Evolutionary conservation across 176 grass and related monocot genomes (phyloP).

Genomic region (Lolium multiflorum): DNA sequence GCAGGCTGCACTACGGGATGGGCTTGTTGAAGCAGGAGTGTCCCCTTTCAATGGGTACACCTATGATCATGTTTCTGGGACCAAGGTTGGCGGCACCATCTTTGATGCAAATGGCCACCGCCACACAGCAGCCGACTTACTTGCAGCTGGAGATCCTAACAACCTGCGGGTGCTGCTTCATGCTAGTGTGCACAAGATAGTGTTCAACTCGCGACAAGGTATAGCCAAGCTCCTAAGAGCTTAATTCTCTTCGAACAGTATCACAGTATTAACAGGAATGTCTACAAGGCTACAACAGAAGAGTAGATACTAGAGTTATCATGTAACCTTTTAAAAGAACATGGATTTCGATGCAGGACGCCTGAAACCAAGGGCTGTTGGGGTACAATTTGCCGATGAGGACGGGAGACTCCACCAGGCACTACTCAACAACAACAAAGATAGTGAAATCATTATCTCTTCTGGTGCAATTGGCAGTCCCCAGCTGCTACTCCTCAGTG

Average conservation of each 20-base stretch:
- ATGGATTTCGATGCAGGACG: conserved; percentile 39
- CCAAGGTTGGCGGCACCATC: conserved; percentile 86
- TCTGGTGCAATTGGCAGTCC: conserved; percentile 76
- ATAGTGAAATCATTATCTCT: conserved; percentile 72
- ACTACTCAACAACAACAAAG: conserved; percentile 41
- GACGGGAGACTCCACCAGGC: conserved; percentile 62
- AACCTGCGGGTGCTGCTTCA: conserved; percentile 78
- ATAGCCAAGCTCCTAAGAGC: conserved; percentile 16
- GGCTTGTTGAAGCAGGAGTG: conserved; percentile 70
- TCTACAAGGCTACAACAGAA: conserved; percentile 24
- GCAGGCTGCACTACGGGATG: conserved; percentile 71
- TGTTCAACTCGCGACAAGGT: conserved; percentile 62
- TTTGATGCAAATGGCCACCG: conserved; percentile 77
- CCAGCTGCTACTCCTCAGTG: conserved; percentile 78
- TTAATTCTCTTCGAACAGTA: conserved; percentile 6
- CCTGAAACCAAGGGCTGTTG: conserved; percentile 56
- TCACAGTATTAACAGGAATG: conserved; percentile 9
- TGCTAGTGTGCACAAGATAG: conserved; percentile 70
- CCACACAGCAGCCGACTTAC: conserved; percentile 82
- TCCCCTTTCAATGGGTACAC: conserved; percentile 89
- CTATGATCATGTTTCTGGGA: conserved; percentile 77
- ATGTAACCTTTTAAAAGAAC: conserved; percentile 38
- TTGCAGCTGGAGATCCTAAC: conserved; percentile 62
- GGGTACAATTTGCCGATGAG: conserved; percentile 79
- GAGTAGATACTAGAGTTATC: not conserved